These are phyloP conservation scores for Trichoderma sp. DNA, from an alignment of 2,329 filamentous ascomycete genomes.

Conservation along the genomic window DNA sequence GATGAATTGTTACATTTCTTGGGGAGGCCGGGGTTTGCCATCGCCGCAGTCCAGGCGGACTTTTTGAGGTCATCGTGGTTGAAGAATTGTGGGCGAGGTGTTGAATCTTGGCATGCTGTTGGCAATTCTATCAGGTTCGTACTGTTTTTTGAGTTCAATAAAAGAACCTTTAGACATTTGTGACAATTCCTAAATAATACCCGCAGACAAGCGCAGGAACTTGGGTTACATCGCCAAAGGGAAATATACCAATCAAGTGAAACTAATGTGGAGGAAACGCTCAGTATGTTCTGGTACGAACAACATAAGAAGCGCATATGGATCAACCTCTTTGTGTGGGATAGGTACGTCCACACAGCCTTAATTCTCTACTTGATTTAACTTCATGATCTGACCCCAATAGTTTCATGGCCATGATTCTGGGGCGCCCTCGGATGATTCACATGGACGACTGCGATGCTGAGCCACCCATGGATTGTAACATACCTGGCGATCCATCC, in stretches of 20 bases:
- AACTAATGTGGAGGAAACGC: neutral
- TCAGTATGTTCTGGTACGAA: neutral
- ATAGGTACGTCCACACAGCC: neutral
- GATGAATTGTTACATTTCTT: neutral
- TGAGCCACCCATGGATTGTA: neutral
- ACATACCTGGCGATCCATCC: neutral
- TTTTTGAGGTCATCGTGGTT: neutral
- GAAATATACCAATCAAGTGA: neutral
- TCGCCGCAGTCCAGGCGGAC: neutral
- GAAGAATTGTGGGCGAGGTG: neutral
- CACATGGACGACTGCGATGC: neutral
- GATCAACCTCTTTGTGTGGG: neutral
- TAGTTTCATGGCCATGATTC: neutral
- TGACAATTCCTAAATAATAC: neutral
- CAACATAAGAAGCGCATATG: neutral
- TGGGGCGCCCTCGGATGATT: neutral
- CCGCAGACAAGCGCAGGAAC: neutral
- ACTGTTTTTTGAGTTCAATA: neutral
- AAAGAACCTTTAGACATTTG: neutral
- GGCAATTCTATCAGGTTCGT: neutral
- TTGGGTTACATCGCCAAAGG: neutral
- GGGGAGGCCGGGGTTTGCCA: neutral
- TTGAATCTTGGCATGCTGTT: neutral
- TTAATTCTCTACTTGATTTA: neutral
- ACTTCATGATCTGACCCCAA: neutral